These are phyloP conservation scores for Spizellomyces sp. DNA, from an alignment of 192 early-diverging fungal species.

Conservation along the genomic window DNA sequence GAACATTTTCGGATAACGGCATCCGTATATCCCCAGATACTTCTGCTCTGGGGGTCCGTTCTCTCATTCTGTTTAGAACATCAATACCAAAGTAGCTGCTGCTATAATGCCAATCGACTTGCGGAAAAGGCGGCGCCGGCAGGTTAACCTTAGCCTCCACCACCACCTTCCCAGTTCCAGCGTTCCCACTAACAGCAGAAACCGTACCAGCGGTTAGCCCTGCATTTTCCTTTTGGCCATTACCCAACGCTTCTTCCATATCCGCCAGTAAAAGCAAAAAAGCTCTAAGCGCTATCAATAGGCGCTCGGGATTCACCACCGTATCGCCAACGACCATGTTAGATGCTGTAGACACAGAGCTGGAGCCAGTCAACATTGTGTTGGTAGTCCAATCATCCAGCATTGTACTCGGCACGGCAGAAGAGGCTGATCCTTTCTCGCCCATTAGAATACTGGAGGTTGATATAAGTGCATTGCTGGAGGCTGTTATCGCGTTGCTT, in stretches of 20 bases:
- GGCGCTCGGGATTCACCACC: constrained; percentile 62
- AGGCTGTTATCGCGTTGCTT: not conserved
- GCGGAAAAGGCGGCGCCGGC: constrained; percentile 48
- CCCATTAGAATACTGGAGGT: constrained; percentile 14
- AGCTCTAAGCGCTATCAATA: constrained; percentile 73
- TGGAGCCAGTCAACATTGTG: constrained; percentile 1
- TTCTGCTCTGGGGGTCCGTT: not conserved
- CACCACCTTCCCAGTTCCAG: constrained; percentile 38
- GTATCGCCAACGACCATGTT: constrained; percentile 48
- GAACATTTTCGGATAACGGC: constrained; percentile 49
- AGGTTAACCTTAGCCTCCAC: constrained; percentile 59
- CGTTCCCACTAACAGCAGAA: constrained; percentile 35
- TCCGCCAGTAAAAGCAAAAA: constrained; percentile 76
- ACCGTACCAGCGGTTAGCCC: constrained; percentile 31
- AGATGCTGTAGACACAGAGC: not conserved
- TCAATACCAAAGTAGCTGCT: constrained; percentile 17
- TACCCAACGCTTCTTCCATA: constrained; percentile 57
- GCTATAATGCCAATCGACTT: not conserved
- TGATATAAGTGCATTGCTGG: not conserved
- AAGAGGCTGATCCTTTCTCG: constrained; percentile 6
- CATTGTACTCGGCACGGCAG: not conserved
- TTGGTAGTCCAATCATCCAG: constrained; percentile 23
- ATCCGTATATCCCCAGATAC: constrained; percentile 22
- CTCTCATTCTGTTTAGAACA: constrained; percentile 24
- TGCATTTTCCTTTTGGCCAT: constrained; percentile 9